phyloP scores from a whole-genome alignment of 176 grass and related monocot species.

The Typha latifolia region DNA sequence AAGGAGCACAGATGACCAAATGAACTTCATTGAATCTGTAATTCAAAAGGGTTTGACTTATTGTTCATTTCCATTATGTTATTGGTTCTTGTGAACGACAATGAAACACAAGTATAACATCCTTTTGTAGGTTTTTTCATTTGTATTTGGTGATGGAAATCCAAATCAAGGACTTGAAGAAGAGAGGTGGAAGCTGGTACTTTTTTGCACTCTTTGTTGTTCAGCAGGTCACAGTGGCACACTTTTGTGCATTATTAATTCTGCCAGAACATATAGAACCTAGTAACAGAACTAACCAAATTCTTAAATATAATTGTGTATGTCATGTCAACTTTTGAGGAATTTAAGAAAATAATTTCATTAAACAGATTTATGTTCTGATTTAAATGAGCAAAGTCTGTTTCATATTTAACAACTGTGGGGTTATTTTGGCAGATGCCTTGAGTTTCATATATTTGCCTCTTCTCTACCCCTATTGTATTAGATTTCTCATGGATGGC shows the following conservation, averaged over 20 bases:
- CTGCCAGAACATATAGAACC: not conserved
- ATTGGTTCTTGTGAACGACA: constrained; percentile 4
- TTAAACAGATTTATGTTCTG: too few relatives aligned
- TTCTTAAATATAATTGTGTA: not conserved
- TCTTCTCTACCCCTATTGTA: constrained; percentile 9
- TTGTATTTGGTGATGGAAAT: constrained; percentile 97
- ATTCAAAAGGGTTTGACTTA: constrained; percentile 86
- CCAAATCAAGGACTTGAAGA: constrained; percentile 97
- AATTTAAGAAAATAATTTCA: too few relatives aligned
- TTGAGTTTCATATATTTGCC: too few relatives aligned
- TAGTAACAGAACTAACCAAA: not conserved
- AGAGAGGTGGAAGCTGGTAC: constrained; percentile 94
- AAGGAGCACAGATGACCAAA: constrained; percentile 49
- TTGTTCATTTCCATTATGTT: constrained; percentile 34
- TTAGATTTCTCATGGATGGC: not conserved
- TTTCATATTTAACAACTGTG: too few relatives aligned
- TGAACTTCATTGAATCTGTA: constrained; percentile 99
- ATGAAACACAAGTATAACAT: constrained; percentile 30
- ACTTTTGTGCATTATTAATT: constrained; percentile 13
- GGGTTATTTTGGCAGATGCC: too few relatives aligned
- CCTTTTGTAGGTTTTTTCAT: constrained; percentile 75
- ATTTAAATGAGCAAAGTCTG: too few relatives aligned
- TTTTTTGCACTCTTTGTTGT: not conserved
- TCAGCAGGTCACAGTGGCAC: not conserved
- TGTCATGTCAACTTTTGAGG: too few relatives aligned